A percentile compares a stretch with the other conserved stretches of the same genome.
Conservation (phyloP, 495 filamentous ascomycete genomes). For the Lophium mytilinum region DNA sequence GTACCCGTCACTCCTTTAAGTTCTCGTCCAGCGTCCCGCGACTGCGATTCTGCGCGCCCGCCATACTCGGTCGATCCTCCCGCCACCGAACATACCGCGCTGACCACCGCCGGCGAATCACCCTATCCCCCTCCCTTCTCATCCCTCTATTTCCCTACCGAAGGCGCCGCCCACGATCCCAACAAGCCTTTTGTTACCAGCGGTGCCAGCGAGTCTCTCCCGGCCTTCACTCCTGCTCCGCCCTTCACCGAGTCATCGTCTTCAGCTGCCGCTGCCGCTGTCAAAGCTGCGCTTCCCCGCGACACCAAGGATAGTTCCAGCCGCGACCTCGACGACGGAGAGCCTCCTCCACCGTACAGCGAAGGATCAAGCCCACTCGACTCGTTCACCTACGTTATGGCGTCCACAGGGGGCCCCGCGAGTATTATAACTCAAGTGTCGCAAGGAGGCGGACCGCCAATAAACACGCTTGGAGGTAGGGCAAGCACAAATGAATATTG, state of each 20-base stretch:
- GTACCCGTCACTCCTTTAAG: slow-evolving; percentile 46
- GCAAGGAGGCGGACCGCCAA: slow-evolving; percentile 74
- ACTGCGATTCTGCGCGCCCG: slow-evolving; percentile 44
- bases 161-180: slow-evolving; percentile 36
- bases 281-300: slow-evolving; percentile 70
- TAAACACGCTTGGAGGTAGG: slow-evolving; percentile 80
- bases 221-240: slow-evolving; percentile 45
- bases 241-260: slow-evolving; percentile 32
- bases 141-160: slow-evolving; percentile 48
- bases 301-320: slow-evolving; percentile 69
- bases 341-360: slow-evolving; percentile 92
- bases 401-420: slow-evolving; percentile 87
- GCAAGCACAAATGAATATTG: not conserved
- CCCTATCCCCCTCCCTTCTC: slow-evolving; percentile 56
- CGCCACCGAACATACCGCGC: slow-evolving; percentile 3
- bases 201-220: slow-evolving; percentile 31
- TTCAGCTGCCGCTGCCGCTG: slow-evolving; percentile 41
- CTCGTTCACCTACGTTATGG: slow-evolving; percentile 96
- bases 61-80: slow-evolving; percentile 41
- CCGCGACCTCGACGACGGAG: slow-evolving; percentile 70
- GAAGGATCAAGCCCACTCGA: slow-evolving; percentile 88
- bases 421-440: slow-evolving; percentile 99
- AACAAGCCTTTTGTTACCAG: slow-evolving; percentile 49
- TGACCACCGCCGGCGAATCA: slow-evolving; percentile 46
- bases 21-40: not conserved